A percentile compares a stretch with the other conserved stretches of the same genome.
Evolutionary conservation across 805 yeast genomes (phyloP).

Genomic region (Candida odintsovae): DNA sequence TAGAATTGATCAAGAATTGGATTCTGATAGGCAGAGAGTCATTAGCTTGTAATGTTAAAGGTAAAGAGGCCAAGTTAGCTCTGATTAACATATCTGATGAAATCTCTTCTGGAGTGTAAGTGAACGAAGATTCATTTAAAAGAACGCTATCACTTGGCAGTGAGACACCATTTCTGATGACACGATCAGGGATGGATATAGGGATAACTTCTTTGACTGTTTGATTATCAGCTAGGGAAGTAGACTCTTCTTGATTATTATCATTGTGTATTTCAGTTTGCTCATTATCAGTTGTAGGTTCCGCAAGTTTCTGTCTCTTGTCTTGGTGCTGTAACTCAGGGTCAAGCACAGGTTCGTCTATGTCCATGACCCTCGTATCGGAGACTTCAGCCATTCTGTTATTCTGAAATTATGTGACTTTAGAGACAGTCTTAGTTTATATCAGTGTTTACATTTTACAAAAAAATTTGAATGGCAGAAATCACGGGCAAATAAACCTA

Average conservation of each 20-base stretch:
- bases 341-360: neutral
- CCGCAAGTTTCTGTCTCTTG: neutral
- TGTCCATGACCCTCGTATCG: neutral
- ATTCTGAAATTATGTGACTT: too few relatives aligned
- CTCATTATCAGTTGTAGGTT: neutral
- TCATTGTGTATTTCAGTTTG: neutral
- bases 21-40: constrained; percentile 44
- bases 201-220: neutral
- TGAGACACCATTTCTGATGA: constrained; percentile 13
- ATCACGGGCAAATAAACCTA: neutral
- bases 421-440: too few relatives aligned
- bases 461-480: neutral
- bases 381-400: neutral
- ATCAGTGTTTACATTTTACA: neutral
- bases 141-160: constrained; percentile 21
- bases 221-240: neutral
- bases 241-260: neutral
- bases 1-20: constrained; percentile 58
- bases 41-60: constrained; percentile 52
- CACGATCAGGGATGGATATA: neutral
- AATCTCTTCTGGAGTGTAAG: constrained; percentile 3
- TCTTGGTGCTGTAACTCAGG: neutral
- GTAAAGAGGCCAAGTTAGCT: constrained; percentile 57
- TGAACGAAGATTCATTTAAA: neutral
- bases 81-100: constrained; percentile 19